Conservation (phyloP, 768 basidiomycete species). For the Hypholoma sublateritium region DNA sequence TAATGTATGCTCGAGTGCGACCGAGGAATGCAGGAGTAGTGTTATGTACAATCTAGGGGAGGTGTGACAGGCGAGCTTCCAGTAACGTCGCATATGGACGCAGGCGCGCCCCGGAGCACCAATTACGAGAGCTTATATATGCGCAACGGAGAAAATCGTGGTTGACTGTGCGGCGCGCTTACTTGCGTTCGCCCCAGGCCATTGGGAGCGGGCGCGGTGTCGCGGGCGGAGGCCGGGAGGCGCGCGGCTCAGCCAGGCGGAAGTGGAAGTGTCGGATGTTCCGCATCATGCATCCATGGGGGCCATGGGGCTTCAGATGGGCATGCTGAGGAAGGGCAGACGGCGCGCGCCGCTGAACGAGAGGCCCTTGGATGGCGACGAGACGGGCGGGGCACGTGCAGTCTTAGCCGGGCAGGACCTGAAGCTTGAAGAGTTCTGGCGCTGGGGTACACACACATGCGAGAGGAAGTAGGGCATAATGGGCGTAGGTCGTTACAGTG, state of each 20-base stretch:
- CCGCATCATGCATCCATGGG: no score
- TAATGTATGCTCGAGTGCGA: no score
- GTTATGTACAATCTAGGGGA: no score
- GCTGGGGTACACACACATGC: neutral
- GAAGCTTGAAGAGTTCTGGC: neutral
- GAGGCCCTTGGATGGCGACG: neutral
- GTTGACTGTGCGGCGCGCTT: slow-evolving; percentile 1
- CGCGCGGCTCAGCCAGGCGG: neutral
- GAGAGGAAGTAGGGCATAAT: neutral
- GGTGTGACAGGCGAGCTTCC: no score
- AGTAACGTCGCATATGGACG: no score
- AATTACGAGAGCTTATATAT: neutral
- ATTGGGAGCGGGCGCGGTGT: neutral
- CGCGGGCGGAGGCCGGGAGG: neutral
- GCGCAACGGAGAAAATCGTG: slow-evolving; percentile 4
- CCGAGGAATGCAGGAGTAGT: no score
- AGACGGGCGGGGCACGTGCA: neutral
- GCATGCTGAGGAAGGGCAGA: neutral
- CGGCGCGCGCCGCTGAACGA: neutral
- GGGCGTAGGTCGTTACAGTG: no score
- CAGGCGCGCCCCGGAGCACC: neutral
- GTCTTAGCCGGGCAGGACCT: neutral
- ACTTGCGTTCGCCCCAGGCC: neutral
- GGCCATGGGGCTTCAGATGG: neutral
- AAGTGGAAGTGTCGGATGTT: neutral